Evolutionary conservation across 495 filamentous ascomycete genomes (phyloP), one percentile per base, ranked within the genome.

Genomic region (Astrocystis sublimbata): DNA sequence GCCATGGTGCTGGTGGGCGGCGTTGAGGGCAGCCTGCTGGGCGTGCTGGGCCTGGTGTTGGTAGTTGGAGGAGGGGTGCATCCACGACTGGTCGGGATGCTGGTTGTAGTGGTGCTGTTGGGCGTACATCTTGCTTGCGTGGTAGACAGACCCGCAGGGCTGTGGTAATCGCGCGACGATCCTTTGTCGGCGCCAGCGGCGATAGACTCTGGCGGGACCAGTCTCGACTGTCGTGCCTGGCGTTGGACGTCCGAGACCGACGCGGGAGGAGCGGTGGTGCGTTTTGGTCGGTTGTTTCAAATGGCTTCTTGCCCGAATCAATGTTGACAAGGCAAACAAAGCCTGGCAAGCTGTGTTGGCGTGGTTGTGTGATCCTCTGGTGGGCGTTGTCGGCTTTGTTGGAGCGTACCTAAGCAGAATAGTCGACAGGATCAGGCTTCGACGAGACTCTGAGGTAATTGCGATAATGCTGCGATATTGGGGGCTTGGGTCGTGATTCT

Each of bases 81-180:
- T 79, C 88, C 89, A 92, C 70, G 89, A 81, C 62, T 87, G 86
- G 70, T 93, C 90, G 71, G 85, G 82, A 74, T 89, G n/a, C n/a
- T n/a, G 88, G 50, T 81, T 85, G 61, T 83, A 76, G 38, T 89
- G 93, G 68, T 92, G 90, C 73, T 93, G 90, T 75, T 96, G 91
- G 19, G 71, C 76, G 67, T 80, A 81, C 53, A 79, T 73, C 66
- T 73, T 76, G 49, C 51, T 62, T 38, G 10, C 15, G 42, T 49
- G 41, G 31, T 13, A 30, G 42, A 12, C 36, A 17, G 33, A 19
- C 26, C 40, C 17, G 28, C 26, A 12, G 36, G 28, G 10, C 6
- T 49, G 26, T 53, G 24, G 21, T 33, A 40, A 46, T 35, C 12
- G 36, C 33, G 35, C 15, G 33, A 23, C 7, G 9, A 1, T 35